A percentile compares a stretch with the other conserved stretches of the same genome.
phyloP scores from a whole-genome alignment of 78 protist species.

The Dictyostelium citrinum region DNA sequence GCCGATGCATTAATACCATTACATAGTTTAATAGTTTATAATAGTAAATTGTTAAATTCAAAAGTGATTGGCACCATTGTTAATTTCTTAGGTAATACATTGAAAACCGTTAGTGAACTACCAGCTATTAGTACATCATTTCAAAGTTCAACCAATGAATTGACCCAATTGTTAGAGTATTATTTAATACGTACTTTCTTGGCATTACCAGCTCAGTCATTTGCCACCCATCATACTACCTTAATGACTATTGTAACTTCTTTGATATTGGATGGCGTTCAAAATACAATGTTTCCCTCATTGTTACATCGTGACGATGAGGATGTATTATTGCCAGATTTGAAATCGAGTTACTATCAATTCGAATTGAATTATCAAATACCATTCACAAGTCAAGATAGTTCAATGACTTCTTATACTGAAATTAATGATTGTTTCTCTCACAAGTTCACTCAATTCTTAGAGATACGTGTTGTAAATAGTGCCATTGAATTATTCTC shows the following conservation, averaged over 20 bases:
- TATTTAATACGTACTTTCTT: slow-evolving; percentile 30
- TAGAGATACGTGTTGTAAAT: slow-evolving; percentile 54
- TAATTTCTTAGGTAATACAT: slow-evolving; percentile 20
- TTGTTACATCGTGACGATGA: slow-evolving; percentile 46
- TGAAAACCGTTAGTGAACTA: slow-evolving; percentile 54
- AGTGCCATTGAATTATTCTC: slow-evolving; percentile 26
- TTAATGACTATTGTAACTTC: slow-evolving; percentile 58
- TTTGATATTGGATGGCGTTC: slow-evolving; percentile 36
- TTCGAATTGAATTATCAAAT: slow-evolving; percentile 26
- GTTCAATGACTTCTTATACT: background rate
- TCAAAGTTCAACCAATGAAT: slow-evolving; percentile 58
- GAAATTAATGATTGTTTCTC: slow-evolving; percentile 26
- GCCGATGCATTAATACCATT: slow-evolving; percentile 62
- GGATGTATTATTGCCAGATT: slow-evolving; percentile 45
- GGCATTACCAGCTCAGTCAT: slow-evolving; percentile 22
- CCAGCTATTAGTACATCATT: slow-evolving; percentile 60
- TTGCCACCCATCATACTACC: slow-evolving; percentile 14
- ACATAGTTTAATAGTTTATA: slow-evolving; percentile 27
- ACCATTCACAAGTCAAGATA: slow-evolving; percentile 53
- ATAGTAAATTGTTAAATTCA: slow-evolving; percentile 3
- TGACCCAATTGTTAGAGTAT: slow-evolving; percentile 35
- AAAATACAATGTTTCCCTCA: slow-evolving; percentile 10
- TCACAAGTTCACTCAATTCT: background rate
- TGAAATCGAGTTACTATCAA: background rate
- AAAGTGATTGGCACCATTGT: slow-evolving; percentile 35